Evolutionary conservation across 129 eudicot genomes (phyloP), one percentile per base, ranked within the genome.

Genomic region (Helianthus annuus): DNA sequence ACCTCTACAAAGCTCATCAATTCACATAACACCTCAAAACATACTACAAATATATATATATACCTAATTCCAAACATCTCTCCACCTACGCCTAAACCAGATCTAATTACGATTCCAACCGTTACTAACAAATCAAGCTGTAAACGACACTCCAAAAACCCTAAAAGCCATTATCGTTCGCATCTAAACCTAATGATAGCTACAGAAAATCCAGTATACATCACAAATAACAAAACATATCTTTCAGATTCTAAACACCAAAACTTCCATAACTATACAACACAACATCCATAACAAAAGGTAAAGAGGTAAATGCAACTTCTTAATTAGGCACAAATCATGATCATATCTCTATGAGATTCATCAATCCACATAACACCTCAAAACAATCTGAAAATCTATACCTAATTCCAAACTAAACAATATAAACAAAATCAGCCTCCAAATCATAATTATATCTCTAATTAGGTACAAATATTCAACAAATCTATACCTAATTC

Each of bases 161-260:
- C 36, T 32, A 32, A 32, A 32, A 32, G 2, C 36, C 36, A 32
- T 1, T 32, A 32, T 32, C 36, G 0, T 32, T 1, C 36, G 36
- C 4, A 44, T 29, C 5, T 7, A 5, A 48, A 29, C 22, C 64
- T 61, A 19, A 48, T 45, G 36, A 45, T 66, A 24, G 57, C 49
- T 46, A 67, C 1, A 14, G 7, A 44, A 10, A 51, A 34, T 46
- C 62, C 5, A 52, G 56, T 39, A 36, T 16, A 75, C 46, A 59
- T 34, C 34, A 48, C 38, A 48, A n/a, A 48, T 17, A 48, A 32
- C 53, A 76, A n/a, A 16, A 48, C 10, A 14, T 58, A 15, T 15
- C 69, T 48, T 59, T 17, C 15, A 76, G 42, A 66, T 42, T 29
- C 24, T 16, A 58, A 10, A 45, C 62, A 76, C 69, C 75, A 19